Conservation (phyloP, 2,329 filamentous ascomycete genomes). For the Diaporthe aspalathi region DNA sequence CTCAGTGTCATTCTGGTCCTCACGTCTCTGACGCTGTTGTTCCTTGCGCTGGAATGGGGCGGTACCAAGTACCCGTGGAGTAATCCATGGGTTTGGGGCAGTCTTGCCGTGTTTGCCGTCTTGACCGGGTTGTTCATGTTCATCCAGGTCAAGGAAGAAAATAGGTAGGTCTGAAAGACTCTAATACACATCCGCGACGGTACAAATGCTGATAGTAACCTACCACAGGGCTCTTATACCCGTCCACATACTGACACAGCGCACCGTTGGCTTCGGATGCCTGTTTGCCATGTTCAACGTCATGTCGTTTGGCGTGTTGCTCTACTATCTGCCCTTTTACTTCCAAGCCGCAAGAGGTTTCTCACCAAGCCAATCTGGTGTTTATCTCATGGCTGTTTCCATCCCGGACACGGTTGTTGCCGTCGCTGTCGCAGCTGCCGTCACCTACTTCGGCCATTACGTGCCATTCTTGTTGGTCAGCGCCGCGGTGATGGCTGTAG, state of each 20-base stretch:
- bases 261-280: constrained; percentile 9
- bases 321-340: constrained; percentile 5
- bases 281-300: neutral
- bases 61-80: neutral
- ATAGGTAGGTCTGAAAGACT: neutral
- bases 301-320: neutral
- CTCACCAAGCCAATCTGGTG: neutral
- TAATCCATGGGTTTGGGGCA: neutral
- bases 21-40: neutral
- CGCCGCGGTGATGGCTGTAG: neutral
- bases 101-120: neutral
- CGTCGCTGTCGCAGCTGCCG: neutral
- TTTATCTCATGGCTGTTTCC: neutral
- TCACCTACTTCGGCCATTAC: neutral
- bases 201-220: neutral
- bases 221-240: neutral
- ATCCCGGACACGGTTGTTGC: neutral
- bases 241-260: constrained; percentile 1
- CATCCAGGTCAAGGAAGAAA: constrained; percentile 11
- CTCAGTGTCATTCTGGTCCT: neutral
- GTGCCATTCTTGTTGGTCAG: constrained; percentile 12
- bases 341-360: constrained; percentile 12
- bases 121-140: neutral
- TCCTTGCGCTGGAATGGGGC: constrained; percentile 5
- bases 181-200: rapidly evolving